Evolutionary conservation across 306 rosid genomes (phyloP), one percentile per base, ranked within the genome.

Genomic region (Albizia julibrissin): DNA sequence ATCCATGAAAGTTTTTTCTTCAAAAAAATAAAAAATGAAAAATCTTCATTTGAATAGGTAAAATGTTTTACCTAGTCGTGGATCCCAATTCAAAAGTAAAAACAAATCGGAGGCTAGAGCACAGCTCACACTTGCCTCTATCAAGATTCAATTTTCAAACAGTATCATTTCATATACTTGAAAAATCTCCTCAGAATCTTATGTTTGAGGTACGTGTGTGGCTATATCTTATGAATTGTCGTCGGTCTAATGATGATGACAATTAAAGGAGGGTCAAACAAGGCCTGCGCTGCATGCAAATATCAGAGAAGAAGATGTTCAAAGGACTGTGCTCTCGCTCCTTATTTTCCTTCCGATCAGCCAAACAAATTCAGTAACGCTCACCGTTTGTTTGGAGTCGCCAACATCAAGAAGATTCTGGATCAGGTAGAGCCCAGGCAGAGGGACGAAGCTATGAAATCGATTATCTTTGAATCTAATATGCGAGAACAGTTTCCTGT

Each of bases 221-320:
- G 34, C 34, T 37, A 1, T 37, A 37, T 4, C 6, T 37, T 37
- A 37, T 37, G 8, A 37, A 37, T 37, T 6, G 40, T 37, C 1
- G 8, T 37, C 8, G 40, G 40, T 6, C 1, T 37, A 37, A 37
- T 43, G 10, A 64, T 16, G n/a, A 64, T 87, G 91, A 78, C 90
- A 15, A 79, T 83, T 5, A 83, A 89, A 65, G 93, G 92, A 39
- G 91, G 94, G 77, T 39, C 90, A 66, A 88, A 84, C 78, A 89
- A 87, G 69, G 93, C 97, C 12, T 92, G 97, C 58, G 97, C 97
- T 0, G 89, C 91, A 0, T 92, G 97, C 89, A 92, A 90, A 43
- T 87, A 83, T 79, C 97, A 92, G 70, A 74, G 94, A 19, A 62
- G 91, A 46, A 86, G 75, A 37, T 90, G 94, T 56, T 69, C 85